These are phyloP conservation scores for Taiozyma sp. DNA, from an alignment of 1,139 yeast species.

Conservation along the genomic window DNA sequence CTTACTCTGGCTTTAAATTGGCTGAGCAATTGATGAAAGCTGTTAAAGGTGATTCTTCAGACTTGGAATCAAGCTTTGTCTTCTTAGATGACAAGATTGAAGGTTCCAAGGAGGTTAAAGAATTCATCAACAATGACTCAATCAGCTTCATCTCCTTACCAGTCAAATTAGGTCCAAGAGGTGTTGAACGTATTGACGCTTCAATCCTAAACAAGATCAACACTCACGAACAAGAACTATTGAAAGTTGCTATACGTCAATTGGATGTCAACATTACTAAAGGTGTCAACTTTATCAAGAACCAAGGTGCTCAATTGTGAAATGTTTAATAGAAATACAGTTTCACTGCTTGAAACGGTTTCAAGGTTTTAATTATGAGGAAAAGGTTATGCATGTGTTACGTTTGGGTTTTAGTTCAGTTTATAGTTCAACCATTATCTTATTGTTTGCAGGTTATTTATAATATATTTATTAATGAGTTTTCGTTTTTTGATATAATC, in stretches of 20 bases:
- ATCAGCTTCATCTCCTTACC: slow-evolving; percentile 62
- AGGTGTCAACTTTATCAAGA: slow-evolving; percentile 48
- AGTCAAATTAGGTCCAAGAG: slow-evolving; percentile 51
- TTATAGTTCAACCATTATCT: not conserved
- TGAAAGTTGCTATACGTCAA: slow-evolving; percentile 49
- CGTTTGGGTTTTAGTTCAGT: not conserved
- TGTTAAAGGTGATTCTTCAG: slow-evolving; percentile 41
- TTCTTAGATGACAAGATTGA: slow-evolving; percentile 41
- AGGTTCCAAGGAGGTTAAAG: slow-evolving; percentile 31
- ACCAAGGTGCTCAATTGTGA: slow-evolving; percentile 8
- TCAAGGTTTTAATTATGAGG: not conserved
- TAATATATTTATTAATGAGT: not conserved
- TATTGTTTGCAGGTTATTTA: not conserved
- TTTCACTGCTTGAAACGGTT: not conserved
- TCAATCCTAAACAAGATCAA: slow-evolving; percentile 46
- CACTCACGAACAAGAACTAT: slow-evolving; percentile 52
- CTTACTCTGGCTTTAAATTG: slow-evolving; percentile 87
- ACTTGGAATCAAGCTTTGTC: slow-evolving; percentile 41
- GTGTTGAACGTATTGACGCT: slow-evolving; percentile 50
- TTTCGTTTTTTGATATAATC: not conserved
- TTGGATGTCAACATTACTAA: slow-evolving; percentile 50
- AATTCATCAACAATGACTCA: slow-evolving; percentile 33
- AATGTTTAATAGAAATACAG: not conserved
- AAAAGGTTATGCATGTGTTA: not conserved
- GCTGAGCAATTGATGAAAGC: slow-evolving; percentile 58